Conservation (phyloP, 2,329 filamentous ascomycete species). For the Aaosphaeria arxii region DNA sequence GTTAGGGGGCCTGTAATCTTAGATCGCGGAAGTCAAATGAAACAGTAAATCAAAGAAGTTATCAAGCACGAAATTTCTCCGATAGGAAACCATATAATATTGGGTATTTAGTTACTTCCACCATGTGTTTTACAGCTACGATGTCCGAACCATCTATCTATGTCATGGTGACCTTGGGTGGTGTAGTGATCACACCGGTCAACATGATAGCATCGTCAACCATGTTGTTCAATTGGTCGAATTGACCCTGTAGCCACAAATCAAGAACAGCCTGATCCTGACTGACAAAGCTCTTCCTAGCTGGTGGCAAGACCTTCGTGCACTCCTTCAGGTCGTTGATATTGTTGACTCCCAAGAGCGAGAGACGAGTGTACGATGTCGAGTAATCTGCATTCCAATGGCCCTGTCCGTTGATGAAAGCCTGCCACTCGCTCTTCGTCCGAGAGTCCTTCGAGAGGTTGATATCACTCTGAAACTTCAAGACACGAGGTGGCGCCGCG, state of each 20-base stretch:
- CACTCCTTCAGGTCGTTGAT: constrained; percentile 57
- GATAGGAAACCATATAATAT: too few species aligned
- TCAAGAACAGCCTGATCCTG: constrained; percentile 27
- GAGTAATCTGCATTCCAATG: constrained; percentile 49
- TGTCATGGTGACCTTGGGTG: too few species aligned
- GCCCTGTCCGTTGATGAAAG: constrained; percentile 24
- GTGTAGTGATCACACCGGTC: constrained; percentile 16
- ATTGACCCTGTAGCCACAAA: constrained; percentile 30
- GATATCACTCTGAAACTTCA: constrained; percentile 38
- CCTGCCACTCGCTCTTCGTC: constrained; percentile 30
- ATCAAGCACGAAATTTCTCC: too few species aligned
- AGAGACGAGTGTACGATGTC: constrained; percentile 53
- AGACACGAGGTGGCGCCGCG: constrained; percentile 25
- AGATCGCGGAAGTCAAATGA: too few species aligned
- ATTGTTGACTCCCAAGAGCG: constrained; percentile 55
- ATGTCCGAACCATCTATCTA: too few species aligned
- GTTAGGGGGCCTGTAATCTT: background rate
- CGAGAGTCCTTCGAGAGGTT: constrained; percentile 31
- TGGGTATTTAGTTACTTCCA: too few species aligned
- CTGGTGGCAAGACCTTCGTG: constrained; percentile 48
- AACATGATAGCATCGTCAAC: constrained; percentile 34
- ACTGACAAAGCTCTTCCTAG: constrained; percentile 17
- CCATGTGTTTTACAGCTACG: too few species aligned
- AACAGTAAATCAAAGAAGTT: too few species aligned
- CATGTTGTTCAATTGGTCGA: constrained; percentile 30